phyloP scores from a whole-genome alignment of 2,329 filamentous ascomycete genomes.

The Cercospora sp. region DNA sequence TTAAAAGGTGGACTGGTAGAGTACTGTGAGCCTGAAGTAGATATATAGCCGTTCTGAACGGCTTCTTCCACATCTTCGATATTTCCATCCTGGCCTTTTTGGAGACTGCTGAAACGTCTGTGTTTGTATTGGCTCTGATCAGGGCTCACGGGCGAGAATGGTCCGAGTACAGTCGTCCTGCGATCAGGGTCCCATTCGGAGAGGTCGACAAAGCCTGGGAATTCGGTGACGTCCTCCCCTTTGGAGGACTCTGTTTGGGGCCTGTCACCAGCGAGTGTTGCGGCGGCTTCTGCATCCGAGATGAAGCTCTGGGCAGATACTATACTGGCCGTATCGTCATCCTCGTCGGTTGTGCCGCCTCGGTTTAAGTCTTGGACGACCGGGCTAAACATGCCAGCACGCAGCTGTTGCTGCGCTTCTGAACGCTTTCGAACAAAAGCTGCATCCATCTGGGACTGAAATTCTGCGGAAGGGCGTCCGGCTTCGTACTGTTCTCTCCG shows the following conservation, averaged over 20 bases:
- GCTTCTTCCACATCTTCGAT: slow-evolving; percentile 20
- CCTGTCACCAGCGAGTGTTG: slow-evolving; percentile 8
- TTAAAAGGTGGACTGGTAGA: slow-evolving; percentile 8
- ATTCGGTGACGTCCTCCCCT: slow-evolving; percentile 13
- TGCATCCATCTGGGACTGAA: slow-evolving; percentile 14
- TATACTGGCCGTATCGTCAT: slow-evolving; percentile 25
- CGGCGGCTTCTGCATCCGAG: slow-evolving; percentile 32
- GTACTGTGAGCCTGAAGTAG: slow-evolving; percentile 10
- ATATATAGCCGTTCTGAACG: background rate
- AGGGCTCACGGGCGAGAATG: slow-evolving; percentile 8
- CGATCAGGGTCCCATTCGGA: slow-evolving; percentile 22
- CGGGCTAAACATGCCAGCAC: slow-evolving; percentile 20
- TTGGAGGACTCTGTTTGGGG: background rate
- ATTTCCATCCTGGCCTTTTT: slow-evolving; percentile 22
- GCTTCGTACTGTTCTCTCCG: slow-evolving; percentile 36
- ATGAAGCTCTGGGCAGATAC: slow-evolving; percentile 28
- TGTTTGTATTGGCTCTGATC: slow-evolving; percentile 16
- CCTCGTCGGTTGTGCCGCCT: slow-evolving; percentile 21
- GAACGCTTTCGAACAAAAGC: slow-evolving; percentile 20
- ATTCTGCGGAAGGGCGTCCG: slow-evolving; percentile 18
- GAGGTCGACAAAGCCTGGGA: slow-evolving; percentile 20
- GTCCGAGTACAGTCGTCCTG: slow-evolving; percentile 26
- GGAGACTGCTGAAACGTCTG: slow-evolving; percentile 23
- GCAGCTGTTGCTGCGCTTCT: slow-evolving; percentile 23
- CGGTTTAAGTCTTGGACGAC: slow-evolving; percentile 18